Evolutionary conservation across 129 eudicot species (phyloP), one percentile per base, ranked within the genome.

Genomic region (Arctium lappa): DNA sequence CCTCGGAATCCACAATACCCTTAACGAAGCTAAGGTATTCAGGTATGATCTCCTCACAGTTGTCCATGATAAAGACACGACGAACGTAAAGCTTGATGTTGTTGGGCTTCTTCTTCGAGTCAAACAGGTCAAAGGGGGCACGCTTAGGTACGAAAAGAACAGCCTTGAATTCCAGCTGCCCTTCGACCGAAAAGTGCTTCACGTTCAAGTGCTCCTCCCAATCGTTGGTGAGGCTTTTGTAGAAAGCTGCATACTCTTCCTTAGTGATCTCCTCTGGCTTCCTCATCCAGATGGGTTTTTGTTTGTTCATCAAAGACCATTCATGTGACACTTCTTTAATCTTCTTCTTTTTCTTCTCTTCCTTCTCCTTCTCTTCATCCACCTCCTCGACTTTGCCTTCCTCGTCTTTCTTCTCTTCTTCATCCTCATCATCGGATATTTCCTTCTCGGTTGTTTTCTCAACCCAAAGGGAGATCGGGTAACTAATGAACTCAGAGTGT

Each of bases 41-140:
- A 1, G 97, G 97, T 16, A 92, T 92, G 83, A 92, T 63, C 79
- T 92, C 97, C 87, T 92, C 97, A 33, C 97, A 92, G 86, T 92
- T 92, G 75, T 92, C 97, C 97, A 92, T 92, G 65, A 92, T 92
- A 37, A 92, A 92, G 69, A 92, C 97, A 76, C 97, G 90, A 48
- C 97, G 94, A 1, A 92, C 97, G 74, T 92, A 93, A 2, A 93
- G 91, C 96, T 93, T 93, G 74, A 93, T 93, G 94, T 93, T 93
- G 92, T 88, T 91, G 9, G 86, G 93, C 88, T 91, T 91, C 89
- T 91, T 91, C 90, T 71, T 89, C 0, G 91, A 80, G 84, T 91
- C 95, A 82, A 91, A 91, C 42, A 91, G 87, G 81, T 91, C 95
- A 86, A 91, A 91, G 1, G 95, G 95, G 62, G 95, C 95, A 71